Conservation (phyloP, 179 eudicot species). For the Pouteria campechiana region DNA sequence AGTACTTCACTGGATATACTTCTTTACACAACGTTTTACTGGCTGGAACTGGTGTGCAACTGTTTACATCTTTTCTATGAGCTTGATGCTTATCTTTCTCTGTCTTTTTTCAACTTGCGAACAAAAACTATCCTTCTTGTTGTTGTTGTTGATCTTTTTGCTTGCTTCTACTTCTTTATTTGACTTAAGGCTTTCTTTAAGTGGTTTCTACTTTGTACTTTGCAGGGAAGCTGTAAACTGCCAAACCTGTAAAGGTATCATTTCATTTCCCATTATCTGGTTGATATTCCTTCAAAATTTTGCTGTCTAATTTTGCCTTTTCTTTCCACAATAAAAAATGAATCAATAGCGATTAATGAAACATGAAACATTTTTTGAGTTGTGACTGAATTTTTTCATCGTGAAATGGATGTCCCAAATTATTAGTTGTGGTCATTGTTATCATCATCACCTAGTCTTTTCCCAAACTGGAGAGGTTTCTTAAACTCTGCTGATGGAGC, state of each 20-base stretch:
- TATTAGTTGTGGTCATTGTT: no score
- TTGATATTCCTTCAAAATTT: not conserved
- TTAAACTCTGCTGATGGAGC: no score
- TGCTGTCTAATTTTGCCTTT: no score
- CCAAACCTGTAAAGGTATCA: conserved; percentile 62
- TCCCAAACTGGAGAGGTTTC: no score
- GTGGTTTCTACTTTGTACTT: not conserved
- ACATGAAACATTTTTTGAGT: not conserved
- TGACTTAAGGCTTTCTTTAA: not conserved
- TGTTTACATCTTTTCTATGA: no score
- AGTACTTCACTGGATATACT: no score
- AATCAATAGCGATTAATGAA: no score
- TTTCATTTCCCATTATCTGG: not conserved
- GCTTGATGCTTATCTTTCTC: not conserved
- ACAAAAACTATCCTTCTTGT: no score
- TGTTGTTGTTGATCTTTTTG: conserved; percentile 1
- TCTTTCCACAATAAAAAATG: no score
- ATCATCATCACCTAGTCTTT: no score
- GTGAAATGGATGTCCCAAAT: not conserved
- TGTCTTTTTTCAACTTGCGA: not conserved
- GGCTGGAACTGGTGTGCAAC: no score
- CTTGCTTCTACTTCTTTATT: not conserved
- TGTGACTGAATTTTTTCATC: not conserved
- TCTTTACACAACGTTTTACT: no score
- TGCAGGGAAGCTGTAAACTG: conserved; percentile 95